Conservation (phyloP, 2,329 filamentous ascomycete species). For the Ophiostoma ips region DNA sequence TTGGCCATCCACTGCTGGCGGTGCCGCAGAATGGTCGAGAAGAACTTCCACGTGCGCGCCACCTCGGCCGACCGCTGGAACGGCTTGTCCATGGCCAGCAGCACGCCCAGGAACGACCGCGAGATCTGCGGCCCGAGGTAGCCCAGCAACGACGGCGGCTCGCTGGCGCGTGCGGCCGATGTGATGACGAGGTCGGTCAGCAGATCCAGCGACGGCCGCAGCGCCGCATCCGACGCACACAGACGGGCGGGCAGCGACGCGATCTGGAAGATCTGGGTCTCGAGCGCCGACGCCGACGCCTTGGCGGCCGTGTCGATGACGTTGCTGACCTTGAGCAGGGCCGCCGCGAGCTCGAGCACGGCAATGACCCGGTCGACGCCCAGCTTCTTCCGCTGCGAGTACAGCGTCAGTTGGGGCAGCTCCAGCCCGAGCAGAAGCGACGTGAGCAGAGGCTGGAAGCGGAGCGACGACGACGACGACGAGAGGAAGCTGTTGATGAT, state of each 20-base stretch:
- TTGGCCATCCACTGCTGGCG: constrained; percentile 95
- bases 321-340: constrained; percentile 55
- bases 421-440: constrained; percentile 51
- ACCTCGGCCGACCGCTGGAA: constrained; percentile 52
- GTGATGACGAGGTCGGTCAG: constrained; percentile 62
- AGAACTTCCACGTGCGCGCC: constrained; percentile 65
- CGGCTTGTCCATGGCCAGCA: constrained; percentile 66
- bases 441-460: constrained; percentile 63
- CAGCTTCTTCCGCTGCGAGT: constrained; percentile 38
- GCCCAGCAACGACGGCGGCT: constrained; percentile 87
- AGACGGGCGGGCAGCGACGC: constrained; percentile 64
- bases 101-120: constrained; percentile 66
- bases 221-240: constrained; percentile 54
- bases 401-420: constrained; percentile 47
- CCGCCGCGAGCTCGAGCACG: constrained; percentile 52
- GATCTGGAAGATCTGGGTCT: constrained; percentile 68
- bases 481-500: constrained; percentile 66
- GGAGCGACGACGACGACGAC: constrained; percentile 52
- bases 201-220: constrained; percentile 52
- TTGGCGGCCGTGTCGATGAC: constrained; percentile 49
- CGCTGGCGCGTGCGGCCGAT: constrained; percentile 43
- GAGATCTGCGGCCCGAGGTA: constrained; percentile 73
- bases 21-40: constrained; percentile 74
- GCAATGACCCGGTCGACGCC: constrained; percentile 49
- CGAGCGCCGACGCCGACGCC: constrained; percentile 53